Conservation (phyloP, 2,329 filamentous ascomycete genomes). For the Immersiporthe knoxdaviesiana region DNA sequence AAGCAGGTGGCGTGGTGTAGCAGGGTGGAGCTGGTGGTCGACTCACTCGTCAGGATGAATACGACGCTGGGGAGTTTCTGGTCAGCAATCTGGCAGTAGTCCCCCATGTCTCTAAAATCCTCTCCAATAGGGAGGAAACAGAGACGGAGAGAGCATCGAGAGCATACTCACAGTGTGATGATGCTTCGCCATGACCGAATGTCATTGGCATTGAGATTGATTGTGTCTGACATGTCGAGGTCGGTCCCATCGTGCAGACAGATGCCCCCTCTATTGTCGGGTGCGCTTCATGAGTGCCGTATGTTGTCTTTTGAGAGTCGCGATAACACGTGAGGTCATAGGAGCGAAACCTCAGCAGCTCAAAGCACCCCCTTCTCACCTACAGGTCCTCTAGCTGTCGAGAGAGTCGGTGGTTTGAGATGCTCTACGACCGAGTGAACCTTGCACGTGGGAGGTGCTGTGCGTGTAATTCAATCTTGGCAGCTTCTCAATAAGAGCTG, state of each 20-base stretch:
- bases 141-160: neutral
- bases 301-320: neutral
- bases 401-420: neutral
- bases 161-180: conserved; percentile 54
- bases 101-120: neutral
- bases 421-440: neutral
- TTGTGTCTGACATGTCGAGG: conserved; percentile 23
- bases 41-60: conserved; percentile 72
- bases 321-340: neutral
- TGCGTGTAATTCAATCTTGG: neutral
- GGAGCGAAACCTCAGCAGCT: neutral
- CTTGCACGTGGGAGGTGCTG: neutral
- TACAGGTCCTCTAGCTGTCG: neutral
- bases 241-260: conserved; percentile 10
- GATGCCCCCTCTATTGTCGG: neutral
- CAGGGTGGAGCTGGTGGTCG: neutral
- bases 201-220: conserved; percentile 51
- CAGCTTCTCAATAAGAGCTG: neutral
- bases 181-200: conserved; percentile 72
- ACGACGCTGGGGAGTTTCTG: conserved; percentile 46
- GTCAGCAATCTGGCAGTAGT: neutral
- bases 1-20: neutral
- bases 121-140: no score
- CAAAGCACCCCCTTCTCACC: no score
- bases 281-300: neutral